Evolutionary conservation across 2,329 filamentous ascomycete species (phyloP), one percentile per base, ranked within the genome.

Genomic region (Diaporthe aspalathi): DNA sequence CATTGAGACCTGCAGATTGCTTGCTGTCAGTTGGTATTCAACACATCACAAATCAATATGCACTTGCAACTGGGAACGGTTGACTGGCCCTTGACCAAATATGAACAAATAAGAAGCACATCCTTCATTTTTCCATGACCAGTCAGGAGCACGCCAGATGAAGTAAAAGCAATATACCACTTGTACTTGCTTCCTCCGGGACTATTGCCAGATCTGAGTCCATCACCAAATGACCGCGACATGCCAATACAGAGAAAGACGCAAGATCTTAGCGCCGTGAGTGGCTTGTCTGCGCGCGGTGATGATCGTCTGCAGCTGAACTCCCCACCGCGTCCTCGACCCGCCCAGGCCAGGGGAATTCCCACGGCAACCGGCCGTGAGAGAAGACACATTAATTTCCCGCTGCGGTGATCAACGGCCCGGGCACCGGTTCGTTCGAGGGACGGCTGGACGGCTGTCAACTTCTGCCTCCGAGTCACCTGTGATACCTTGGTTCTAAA

Each of bases 241-340:
- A 35, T 24, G 27, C 27, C 29, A 11, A 27, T 9, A 17, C 8
- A 14, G 45, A 50, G 3, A 12, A n/a, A 17, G 57, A 4, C 49
- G 27, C 43, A 11, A 63, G 43, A 50, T 32, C n/a, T 49, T 38
- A 50, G 60, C 32, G 60, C 35, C 32, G 29, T 32, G n/a, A 38
- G 45, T 35, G 60, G 43, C 60, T 63, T 63, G 40, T 50, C 60
- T 32, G 60, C 38, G 60, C 20, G 60, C 45, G 60, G 22, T 43
- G 38, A 20, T 32, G 60, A 63, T 63, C 60, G 43, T 24, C 43
- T 20, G 35, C 27, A 32, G 40, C 60, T 50, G 20, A 27, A 24
- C 5, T 24, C 35, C 43, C 47, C 43, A 22, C 27, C 16, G n/a
- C n/a, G 43, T 65, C 20, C 43, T 16, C 35, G 60, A 50, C 29